Evolutionary conservation across 2,329 filamentous ascomycete genomes (phyloP), one percentile per base, ranked within the genome.

Genomic region (Penicillium nordicum): DNA sequence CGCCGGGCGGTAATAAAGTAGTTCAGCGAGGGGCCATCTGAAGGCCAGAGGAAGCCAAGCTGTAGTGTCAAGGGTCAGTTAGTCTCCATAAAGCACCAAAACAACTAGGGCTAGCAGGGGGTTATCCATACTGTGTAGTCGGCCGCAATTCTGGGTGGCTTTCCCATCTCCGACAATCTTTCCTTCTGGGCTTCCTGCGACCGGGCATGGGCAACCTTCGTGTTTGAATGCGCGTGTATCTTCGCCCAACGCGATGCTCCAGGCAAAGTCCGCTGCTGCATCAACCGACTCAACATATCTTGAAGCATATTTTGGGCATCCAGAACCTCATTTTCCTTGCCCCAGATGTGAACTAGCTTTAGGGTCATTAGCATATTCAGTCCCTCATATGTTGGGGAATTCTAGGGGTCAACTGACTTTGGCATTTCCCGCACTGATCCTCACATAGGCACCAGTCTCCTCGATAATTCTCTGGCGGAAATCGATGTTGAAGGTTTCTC

Each of bases 1-100:
- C 75, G 69, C 36, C 73, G 71, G 10, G 59, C 52, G 1, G 78
- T 79, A 12, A 82, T 67, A 11, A 73, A 65, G 11, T 76, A 69
- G 12, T 72, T 65, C 3, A 78, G 64, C 0, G 72, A 66, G 36
- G 75, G 73, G 6, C 80, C 77, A 32, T 75, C 67, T 1, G 64
- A 58, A 3, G 79, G 79, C 80, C 79, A 81, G 21, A 42, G 14
- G 12, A 62, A 62, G 5, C 53, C 37, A 12, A 57, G 21, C 57
- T 64, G 11, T n/a, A 38, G 23, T 52, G 7, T 27, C 23, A 37
- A n/a, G 18, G 6, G 3, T 23, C 21, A 7, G 51, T 53, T 16
- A 62, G 44, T 18, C 14, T 53, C 21, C 14, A 29, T 18, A 3
- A 27, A 11, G 10, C 16, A 8, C 5, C 8, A 21, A n/a, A 10